Base-by-base conservation (phyloP, 805 yeast species). In the Candida nitratophila region DNA sequence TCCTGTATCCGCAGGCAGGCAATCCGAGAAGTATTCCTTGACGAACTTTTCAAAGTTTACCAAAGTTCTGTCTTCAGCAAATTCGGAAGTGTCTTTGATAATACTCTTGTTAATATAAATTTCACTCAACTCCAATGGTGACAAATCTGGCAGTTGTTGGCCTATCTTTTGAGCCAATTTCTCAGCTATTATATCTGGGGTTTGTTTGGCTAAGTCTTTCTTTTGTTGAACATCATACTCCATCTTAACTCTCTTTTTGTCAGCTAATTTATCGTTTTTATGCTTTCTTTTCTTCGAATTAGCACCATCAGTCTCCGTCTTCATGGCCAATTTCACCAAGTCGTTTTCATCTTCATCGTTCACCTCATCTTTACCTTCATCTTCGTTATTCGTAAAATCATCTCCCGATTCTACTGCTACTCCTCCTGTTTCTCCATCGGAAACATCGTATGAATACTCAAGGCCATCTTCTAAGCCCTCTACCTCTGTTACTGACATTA, bases 391-490 rank as follows among this genome's bases (percentile, higher is more conserved):
- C 35, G 19, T 36, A 37, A 52, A 60, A 16, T 61, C 66, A 12
- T 56, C 61, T 12, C 57, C 65, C 4, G 49, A 63, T 27, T 35
- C 19, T 44, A 47, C 43, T 6, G 39, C 39, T 27, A 22, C 6
- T 10, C 10, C 41, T 21, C 17, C 29, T 10, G 19, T 26, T 39
- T 30, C 41, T 5, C 10, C 30, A 31, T 39, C 36, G 3, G 29
- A 21, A 15, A n/a, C 35, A 15, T 53, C 62, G n/a, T 63, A 57
- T 26, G 64, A 52, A 34, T 84, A 85, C 3, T 72, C 83, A 41
- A 87, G 66, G 2, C 88, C 91, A 57, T 86, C 95, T 42, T 86
- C 90, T 46, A 87, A 68, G 47, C 83, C 95, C 61, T 88, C 96
- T 15, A 74, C 84, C 12, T 44, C 59, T n/a, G 47, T 44, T 14